These are phyloP conservation scores for Dactylellina drechsleri DNA, from an alignment of 2,329 filamentous ascomycete species.

Conservation along the genomic window DNA sequence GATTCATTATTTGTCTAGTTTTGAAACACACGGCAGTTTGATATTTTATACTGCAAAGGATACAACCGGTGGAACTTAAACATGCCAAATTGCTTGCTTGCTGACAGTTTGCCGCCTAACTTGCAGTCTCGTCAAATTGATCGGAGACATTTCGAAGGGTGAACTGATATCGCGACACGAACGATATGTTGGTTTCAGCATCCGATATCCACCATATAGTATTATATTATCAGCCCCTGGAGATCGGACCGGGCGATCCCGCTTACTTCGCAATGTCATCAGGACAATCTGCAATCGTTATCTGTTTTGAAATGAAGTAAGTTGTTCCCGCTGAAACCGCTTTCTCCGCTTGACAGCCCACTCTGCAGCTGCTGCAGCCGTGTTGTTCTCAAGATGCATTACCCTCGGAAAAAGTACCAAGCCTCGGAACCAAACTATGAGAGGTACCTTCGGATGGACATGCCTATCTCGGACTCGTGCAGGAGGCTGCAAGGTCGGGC, in stretches of 20 bases:
- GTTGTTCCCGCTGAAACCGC: slow-evolving; percentile 10
- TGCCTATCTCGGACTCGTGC: slow-evolving; percentile 13
- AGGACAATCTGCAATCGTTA: background rate
- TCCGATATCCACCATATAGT: background rate
- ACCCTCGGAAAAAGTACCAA: background rate
- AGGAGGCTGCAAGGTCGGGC: slow-evolving; percentile 40
- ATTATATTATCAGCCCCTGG: background rate
- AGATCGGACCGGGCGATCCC: background rate
- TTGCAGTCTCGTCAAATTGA: no score
- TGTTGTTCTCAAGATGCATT: background rate
- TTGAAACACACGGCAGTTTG: background rate
- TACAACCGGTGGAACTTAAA: no score
- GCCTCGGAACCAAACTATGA: background rate
- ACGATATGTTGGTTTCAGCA: background rate
- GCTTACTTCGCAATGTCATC: no score
- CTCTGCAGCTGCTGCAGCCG: background rate
- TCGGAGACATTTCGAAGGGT: no score
- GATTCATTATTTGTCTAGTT: background rate
- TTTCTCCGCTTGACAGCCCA: background rate
- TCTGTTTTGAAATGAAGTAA: slow-evolving; percentile 15
- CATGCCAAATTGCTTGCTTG: no score
- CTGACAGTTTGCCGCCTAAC: no score
- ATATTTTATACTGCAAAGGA: background rate
- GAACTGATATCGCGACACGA: no score
- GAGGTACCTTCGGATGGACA: slow-evolving; percentile 17